Evolutionary conservation across 2,329 filamentous ascomycete species (phyloP), one percentile per base, ranked within the genome.

Genomic region (Pseudocercospora eumusae): DNA sequence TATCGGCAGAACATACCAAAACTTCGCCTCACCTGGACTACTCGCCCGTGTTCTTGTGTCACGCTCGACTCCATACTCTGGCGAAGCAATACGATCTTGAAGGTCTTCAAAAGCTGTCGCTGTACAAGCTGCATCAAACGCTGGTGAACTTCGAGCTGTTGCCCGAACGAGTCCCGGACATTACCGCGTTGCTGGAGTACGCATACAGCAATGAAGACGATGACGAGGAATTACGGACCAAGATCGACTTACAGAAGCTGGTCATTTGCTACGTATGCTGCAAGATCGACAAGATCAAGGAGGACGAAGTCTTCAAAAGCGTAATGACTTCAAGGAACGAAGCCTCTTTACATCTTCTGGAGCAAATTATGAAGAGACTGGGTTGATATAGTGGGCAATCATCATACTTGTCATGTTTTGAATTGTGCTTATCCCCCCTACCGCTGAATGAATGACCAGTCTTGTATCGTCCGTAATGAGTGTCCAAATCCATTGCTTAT

Each of bases 1-100:
- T 40, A 2, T n/a, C 36, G 6, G 4, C 36, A 18, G 36, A 40
- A 40, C 36, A 40, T 5, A 8, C 15, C 36, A 18, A 5, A 18
- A 40, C 36, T 40, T 40, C 36, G 4, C 15, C 36, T 40, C 36
- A 40, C 36, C 15, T 40, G 47, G 60, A 59, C 33, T 62, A 62
- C 44, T 52, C 45, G 6, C 33, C 53, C 11, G 60, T 64, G n/a
- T 59, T 61, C 18, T 53, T 65, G 6, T 58, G 53, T 11, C 61
- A 64, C 18, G 61, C 64, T 2, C 50, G 20, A 3, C 27, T 65
- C 5, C 53, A 65, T 33, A 45, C 47, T 6, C 63, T 65, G 15
- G 61, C 64, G 4, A 21, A 55, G 31, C 21, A 11, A 1, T 61
- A 64, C 55, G 58, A 61, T 25, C 52, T 65, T 11, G 15, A 10